Evolutionary conservation across 805 yeast species (phyloP), one percentile per base, ranked within the genome.

Genomic region (Wickerhamiella kazuoi): DNA sequence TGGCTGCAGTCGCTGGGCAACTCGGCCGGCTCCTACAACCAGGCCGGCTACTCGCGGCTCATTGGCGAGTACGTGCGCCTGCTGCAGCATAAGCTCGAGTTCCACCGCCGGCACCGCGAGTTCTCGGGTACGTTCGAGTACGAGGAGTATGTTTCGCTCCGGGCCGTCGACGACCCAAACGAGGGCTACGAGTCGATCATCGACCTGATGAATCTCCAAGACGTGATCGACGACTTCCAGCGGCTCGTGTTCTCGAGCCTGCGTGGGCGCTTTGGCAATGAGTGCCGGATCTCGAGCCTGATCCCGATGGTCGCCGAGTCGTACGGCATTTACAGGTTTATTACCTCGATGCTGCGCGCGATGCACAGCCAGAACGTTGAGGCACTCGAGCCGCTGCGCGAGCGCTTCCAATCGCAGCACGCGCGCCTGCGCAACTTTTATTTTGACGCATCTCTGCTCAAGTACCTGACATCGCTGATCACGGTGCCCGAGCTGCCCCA

Each of bases 61-160:
- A 82, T 86, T 46, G 68, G 67, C 41, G 94, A 79, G 50, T 87
- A 87, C 54, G 80, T 74, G 33, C 62, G 66, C 24, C 80, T 74
- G 46, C 59, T 87, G 37, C 60, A 80, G 38, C 66, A 69, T 52
- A 87, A 87, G 53, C 66, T 90, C 48, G 71, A 71, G 44, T 87
- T 87, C 59, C 97, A 87, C 56, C 70, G 76, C 43, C 68, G 70
- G 43, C 93, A 90, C 52, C 75, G 81, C 13, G 93, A 84, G 3
- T 90, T 87, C 61, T 87, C 80, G 53, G 98, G 97, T 29, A 83
- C 83, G 29, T 87, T 87, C 58, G 98, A 87, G 55, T 90, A 87
- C 54, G 94, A 84, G 57, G 98, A 87, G 56, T 90, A 87, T 54
- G 74, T 86, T 34, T 81, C 95, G 3, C 66, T 87, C 47, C 72